Conservation (phyloP, 148 eudicot genomes). For the Pouteria glomerata region DNA sequence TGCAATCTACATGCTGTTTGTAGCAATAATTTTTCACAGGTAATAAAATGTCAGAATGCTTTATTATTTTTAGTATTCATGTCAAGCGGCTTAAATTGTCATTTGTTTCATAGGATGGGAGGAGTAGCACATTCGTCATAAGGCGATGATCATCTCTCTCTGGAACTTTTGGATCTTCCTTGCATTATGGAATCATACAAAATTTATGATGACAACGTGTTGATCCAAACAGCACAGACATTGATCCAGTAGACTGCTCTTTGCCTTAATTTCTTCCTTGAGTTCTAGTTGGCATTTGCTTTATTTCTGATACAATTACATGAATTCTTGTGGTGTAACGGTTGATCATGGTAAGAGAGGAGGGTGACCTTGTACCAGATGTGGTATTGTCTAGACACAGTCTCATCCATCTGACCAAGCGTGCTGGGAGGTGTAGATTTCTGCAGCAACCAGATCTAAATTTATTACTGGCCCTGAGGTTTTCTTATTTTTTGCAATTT, state of each 20-base stretch:
- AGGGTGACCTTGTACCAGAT: conserved; percentile 71
- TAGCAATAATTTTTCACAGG: too few species aligned
- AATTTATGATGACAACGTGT: conserved; percentile 81
- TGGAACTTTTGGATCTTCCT: conserved; percentile 85
- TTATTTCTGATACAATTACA: neutral
- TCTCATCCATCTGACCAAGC: conserved; percentile 88
- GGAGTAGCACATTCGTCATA: conserved; percentile 68
- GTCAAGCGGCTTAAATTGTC: too few species aligned
- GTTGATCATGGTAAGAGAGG: conserved; percentile 91
- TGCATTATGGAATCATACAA: conserved; percentile 82
- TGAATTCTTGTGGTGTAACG: conserved; percentile 24
- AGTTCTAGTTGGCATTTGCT: neutral
- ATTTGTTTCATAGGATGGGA: conserved; percentile 71
- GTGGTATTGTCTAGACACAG: conserved; percentile 80
- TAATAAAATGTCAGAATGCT: too few species aligned
- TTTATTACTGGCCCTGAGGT: conserved; percentile 25
- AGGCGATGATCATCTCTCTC: conserved; percentile 76
- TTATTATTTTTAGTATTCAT: too few species aligned
- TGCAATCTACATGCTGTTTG: too few species aligned
- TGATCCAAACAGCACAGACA: conserved; percentile 88
- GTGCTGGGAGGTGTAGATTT: conserved; percentile 93
- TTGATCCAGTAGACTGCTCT: conserved; percentile 66
- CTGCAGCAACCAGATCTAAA: conserved; percentile 89
- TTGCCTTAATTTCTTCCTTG: neutral
- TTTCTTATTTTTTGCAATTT: neutral